Evolutionary conservation across 805 yeast species (phyloP), one percentile per base, ranked within the genome.

Genomic region (Diddensiella transvaalensis): DNA sequence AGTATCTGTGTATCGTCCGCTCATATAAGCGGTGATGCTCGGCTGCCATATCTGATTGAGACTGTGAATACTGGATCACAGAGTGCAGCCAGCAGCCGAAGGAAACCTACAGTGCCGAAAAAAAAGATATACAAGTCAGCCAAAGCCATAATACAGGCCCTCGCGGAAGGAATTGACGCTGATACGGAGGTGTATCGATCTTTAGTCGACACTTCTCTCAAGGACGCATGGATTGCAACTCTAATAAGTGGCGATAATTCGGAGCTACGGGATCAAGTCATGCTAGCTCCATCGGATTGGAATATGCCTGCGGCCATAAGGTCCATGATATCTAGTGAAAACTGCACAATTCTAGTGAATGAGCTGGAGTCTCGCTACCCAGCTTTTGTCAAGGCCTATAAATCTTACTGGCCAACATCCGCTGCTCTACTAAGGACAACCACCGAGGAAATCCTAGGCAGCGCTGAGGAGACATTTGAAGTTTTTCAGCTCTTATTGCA

Each of bases 151-250:
- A 22, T 44, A 35, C 42, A 39, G 22, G 21, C 15, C 8, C 21
- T 35, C 15, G 35, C 21, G 24, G 44, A 17, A 33, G 45, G 39
- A n/a, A 23, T 29, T n/a, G 30, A 33, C 17, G 37, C 33, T 22
- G 40, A 37, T 5, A 44, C 30, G 5, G 48, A 50, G 45, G 40
- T 53, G 8, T 45, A 40, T 29, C 33, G 46, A 5, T 41, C 53
- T 4, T 36, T 56, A 26, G 41, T 58, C 13, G 47, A 46, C n/a
- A 33, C 42, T 15, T 23, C 40, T n/a, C 40, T 58, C 4, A 43
- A 52, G 18, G 56, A 54, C 40, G 53, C 54, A 3, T 58, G 61
- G 60, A 23, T 47, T 3, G 29, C 48, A 17, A 38, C 44, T 3
- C 22, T 58, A 41, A 39, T 57, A 24, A 47, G 47, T 37, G 40